Evolutionary conservation across 257 asterid genomes (phyloP).

Genomic region (Linaria vulgaris): DNA sequence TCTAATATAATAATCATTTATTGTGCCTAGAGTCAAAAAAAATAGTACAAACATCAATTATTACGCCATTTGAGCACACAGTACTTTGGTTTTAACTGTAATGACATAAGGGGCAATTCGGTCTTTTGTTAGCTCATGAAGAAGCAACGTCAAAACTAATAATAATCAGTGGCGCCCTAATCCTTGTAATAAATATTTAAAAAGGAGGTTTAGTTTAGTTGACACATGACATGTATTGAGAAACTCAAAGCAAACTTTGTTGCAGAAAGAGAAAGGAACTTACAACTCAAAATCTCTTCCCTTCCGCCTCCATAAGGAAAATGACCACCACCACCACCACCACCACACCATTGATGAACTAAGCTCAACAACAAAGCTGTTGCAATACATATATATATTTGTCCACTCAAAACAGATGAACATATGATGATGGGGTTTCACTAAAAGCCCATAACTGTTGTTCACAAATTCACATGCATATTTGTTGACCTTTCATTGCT

Average conservation of each 20-base stretch:
- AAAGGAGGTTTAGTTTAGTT: conserved; percentile 28
- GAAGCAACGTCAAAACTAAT: no score
- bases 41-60: no score
- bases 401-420: no score
- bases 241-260: conserved; percentile 24
- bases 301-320: conserved; percentile 24
- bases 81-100: no score
- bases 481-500: conserved; percentile 10
- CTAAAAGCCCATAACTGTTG: background rate
- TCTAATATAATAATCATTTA: no score
- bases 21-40: no score
- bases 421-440: background rate
- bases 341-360: no score
- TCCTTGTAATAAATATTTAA: conserved; percentile 21
- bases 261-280: conserved; percentile 37
- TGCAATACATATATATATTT: no score
- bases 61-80: no score
- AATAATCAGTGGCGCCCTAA: conserved; percentile 47
- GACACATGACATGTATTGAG: conserved; percentile 31
- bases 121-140: conserved; percentile 14
- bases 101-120: conserved; percentile 20
- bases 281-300: no score
- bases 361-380: no score
- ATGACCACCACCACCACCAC: no score
- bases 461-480: conserved; percentile 46